phyloP scores from a whole-genome alignment of 495 filamentous ascomycete species.

The Penicillium soppii region DNA sequence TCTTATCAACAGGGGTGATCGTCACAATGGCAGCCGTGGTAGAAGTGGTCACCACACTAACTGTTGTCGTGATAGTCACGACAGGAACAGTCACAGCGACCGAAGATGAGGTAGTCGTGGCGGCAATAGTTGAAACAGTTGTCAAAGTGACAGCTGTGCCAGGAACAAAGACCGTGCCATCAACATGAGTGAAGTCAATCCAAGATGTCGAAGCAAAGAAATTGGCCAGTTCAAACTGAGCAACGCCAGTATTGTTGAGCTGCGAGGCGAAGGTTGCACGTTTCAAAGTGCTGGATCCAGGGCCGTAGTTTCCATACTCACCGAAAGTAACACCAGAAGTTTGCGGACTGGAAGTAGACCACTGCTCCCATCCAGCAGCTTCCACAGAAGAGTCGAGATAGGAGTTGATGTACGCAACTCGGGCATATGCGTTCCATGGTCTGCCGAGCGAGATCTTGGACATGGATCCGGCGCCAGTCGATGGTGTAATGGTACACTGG shows the following conservation, averaged over 20 bases:
- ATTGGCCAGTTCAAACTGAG: constrained; percentile 8
- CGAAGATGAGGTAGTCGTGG: background rate
- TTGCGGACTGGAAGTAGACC: constrained; percentile 13
- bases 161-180: constrained; percentile 5
- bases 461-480: constrained; percentile 1
- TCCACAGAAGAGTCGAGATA: constrained; percentile 53
- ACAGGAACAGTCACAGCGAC: background rate
- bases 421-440: constrained; percentile 58
- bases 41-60: background rate
- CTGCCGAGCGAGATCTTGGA: constrained; percentile 52
- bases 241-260: constrained; percentile 3
- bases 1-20: constrained; percentile 6
- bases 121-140: background rate
- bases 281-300: constrained; percentile 8
- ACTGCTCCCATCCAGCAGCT: constrained; percentile 50
- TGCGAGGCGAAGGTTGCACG: constrained; percentile 8
- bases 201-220: constrained; percentile 9
- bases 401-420: constrained; percentile 59
- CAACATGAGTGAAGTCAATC: constrained; percentile 12
- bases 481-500: constrained; percentile 8
- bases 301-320: constrained; percentile 17
- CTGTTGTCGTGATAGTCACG: background rate
- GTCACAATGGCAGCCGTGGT: background rate
- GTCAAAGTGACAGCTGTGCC: background rate
- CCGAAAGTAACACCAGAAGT: constrained; percentile 16